phyloP scores from a whole-genome alignment of 495 filamentous ascomycete genomes.

The Penicillium mononematosum region DNA sequence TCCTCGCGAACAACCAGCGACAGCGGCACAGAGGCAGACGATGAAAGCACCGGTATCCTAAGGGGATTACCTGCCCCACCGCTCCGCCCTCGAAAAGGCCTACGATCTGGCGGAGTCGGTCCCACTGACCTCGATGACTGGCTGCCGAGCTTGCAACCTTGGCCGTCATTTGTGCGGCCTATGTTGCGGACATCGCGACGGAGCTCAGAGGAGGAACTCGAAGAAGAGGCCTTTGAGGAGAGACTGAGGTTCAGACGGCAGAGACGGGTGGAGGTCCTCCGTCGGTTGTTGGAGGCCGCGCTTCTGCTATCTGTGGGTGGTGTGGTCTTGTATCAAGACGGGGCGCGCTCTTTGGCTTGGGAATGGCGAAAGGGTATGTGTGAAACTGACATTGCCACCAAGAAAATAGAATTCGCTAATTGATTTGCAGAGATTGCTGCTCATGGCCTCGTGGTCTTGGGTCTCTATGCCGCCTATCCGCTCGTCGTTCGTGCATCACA shows the following conservation, averaged over 20 bases:
- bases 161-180: conserved; percentile 40
- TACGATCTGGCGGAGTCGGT: conserved; percentile 55
- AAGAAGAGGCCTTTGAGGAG: conserved; percentile 27
- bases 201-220: conserved; percentile 42
- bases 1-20: conserved; percentile 67
- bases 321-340: conserved; percentile 36
- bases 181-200: conserved; percentile 34
- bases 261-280: conserved; percentile 45
- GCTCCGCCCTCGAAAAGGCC: conserved; percentile 67
- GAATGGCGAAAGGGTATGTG: conserved; percentile 45
- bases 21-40: conserved; percentile 88
- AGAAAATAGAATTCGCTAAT: not conserved
- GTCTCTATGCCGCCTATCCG: conserved; percentile 51
- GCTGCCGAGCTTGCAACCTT: conserved; percentile 37
- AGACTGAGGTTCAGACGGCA: conserved; percentile 33
- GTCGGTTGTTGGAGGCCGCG: conserved; percentile 44
- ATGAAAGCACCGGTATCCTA: conserved; percentile 70
- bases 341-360: conserved; percentile 38
- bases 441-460: conserved; percentile 39
- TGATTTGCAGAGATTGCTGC: conserved; percentile 47
- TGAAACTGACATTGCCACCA: not conserved
- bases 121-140: conserved; percentile 33
- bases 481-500: conserved; percentile 31
- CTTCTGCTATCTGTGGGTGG: conserved; percentile 48
- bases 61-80: conserved; percentile 79